Evolutionary conservation across 768 basidiomycete species (phyloP), one percentile per base, ranked within the genome.

Genomic region (Piloderma croceum): DNA sequence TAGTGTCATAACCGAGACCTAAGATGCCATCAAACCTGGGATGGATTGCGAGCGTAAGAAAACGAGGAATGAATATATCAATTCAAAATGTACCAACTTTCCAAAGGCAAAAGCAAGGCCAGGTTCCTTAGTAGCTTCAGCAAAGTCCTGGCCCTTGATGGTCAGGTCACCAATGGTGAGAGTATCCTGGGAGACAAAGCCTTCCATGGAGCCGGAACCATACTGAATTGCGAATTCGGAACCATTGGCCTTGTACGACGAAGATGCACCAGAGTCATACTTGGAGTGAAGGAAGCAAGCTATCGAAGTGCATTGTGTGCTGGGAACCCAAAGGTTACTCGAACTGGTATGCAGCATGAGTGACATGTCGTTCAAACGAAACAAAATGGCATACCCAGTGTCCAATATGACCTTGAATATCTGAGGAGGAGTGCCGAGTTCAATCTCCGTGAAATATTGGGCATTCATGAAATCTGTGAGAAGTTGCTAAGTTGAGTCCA

Each of bases 21-120:
- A 94, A 68, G 48, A 97, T 93, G 41, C 92, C 94, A 58, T 98
- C 93, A 51, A 94, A 94, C 67, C 90, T 93, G 22, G 49, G 22
- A 20, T 20, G 57, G 19, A 24, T 18, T 11, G 17, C 5, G 36
- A 29, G 19, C 40, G 5, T 38, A 32, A 29, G 13, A 33, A 27
- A 21, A 17, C 19, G 9, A 23, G n/a, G 17, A 12, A 34, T 35
- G 23, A 32, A 21, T 9, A 20, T 6, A 41, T 12, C 29, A 6
- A 24, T 37, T 15, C 29, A 11, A 31, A 35, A 18, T 17, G 21
- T 10, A 69, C 86, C 55, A 51, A 90, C 86, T 86, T 91, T 57
- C 90, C 91, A 49, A 94, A 97, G 20, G 96, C 94, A 59, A 99
- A 99, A 5, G 93, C 83, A 36, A 99, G 81, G 33, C 96, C 96